Conservation (phyloP, 2,329 filamentous ascomycete species). For the Dothistroma pini region DNA sequence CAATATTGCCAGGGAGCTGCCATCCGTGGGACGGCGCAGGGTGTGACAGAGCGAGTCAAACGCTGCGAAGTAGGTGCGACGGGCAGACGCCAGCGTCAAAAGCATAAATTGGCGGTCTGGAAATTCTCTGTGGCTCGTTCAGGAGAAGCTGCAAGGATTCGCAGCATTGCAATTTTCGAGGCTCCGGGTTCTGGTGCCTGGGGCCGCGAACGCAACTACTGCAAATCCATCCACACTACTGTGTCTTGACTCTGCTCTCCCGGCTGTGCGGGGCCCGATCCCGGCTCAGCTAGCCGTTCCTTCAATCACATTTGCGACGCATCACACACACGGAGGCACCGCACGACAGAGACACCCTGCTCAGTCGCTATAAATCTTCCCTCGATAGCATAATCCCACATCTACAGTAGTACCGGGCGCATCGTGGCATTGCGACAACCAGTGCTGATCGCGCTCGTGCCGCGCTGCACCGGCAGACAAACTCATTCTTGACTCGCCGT, state of each 20-base stretch:
- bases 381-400: neutral
- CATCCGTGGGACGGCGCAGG: constrained; percentile 10
- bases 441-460: neutral
- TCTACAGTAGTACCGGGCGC: neutral
- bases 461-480: constrained; percentile 1
- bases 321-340: constrained; percentile 3
- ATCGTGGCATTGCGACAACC: neutral
- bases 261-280: constrained; percentile 2
- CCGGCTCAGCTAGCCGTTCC: neutral
- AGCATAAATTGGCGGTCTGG: constrained; percentile 9
- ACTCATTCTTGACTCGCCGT: constrained; percentile 3
- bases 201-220: neutral
- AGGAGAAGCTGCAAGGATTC: constrained; percentile 5
- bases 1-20: constrained; percentile 5
- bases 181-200: constrained; percentile 6
- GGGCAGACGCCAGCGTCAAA: neutral
- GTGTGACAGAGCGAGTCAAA: constrained; percentile 19
- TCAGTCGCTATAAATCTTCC: constrained; percentile 1
- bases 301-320: constrained; percentile 6
- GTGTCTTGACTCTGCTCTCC: neutral
- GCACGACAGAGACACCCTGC: neutral
- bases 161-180: neutral
- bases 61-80: constrained; percentile 5
- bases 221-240: neutral
- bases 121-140: constrained; percentile 2